Percentiles rank a stretch among this genome's conserved stretches.
These are phyloP conservation scores for Saccharomyces hybrid DNA, from an alignment of 1,139 yeast species.

Conservation along the genomic window DNA sequence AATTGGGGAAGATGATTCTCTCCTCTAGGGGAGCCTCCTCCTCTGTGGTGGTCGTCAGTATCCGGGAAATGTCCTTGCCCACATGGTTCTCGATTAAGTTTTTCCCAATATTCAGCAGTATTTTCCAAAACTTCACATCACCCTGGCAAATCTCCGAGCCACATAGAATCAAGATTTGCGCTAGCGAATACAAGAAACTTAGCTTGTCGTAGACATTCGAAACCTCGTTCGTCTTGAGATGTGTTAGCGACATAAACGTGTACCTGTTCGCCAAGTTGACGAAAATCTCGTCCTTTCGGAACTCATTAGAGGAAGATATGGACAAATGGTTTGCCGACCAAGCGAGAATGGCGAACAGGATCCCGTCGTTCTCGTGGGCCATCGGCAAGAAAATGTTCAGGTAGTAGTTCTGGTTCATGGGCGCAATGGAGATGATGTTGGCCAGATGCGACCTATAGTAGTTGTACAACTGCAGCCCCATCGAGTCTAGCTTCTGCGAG, in stretches of 20 bases:
- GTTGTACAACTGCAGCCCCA: constrained; percentile 49
- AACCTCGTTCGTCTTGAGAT: constrained; percentile 8
- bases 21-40: not conserved
- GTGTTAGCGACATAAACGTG: constrained; percentile 14
- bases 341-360: constrained; percentile 60
- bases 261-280: constrained; percentile 29
- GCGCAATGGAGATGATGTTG: constrained; percentile 55
- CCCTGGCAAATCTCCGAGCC: constrained; percentile 74
- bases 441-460: constrained; percentile 60
- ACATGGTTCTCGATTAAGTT: constrained; percentile 51
- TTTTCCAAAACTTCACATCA: constrained; percentile 64
- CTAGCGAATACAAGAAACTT: constrained; percentile 34
- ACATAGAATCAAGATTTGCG: constrained; percentile 57
- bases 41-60: constrained; percentile 32
- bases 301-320: constrained; percentile 41
- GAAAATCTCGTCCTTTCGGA: constrained; percentile 36
- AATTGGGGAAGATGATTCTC: constrained; percentile 40
- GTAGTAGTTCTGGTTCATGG: constrained; percentile 59
- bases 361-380: constrained; percentile 63
- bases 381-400: constrained; percentile 69
- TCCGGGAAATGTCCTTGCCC: constrained; percentile 38
- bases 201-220: not conserved
- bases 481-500: constrained; percentile 33
- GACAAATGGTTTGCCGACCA: constrained; percentile 52
- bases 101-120: constrained; percentile 55